Evolutionary conservation across 1,139 yeast species (phyloP).

Genomic region (Pneumocystis jirovecii): DNA sequence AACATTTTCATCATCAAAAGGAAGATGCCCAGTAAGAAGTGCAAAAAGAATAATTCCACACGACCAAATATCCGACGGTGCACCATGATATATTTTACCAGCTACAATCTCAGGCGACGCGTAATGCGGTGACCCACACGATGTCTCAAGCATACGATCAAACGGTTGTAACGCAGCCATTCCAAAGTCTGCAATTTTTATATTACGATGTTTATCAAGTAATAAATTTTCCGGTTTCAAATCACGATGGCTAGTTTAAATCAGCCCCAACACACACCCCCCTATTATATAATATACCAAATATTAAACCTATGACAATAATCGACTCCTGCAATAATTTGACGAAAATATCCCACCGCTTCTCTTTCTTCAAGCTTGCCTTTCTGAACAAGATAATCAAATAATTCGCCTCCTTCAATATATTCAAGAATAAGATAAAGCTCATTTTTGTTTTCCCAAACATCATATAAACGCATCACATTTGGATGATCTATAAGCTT

Average conservation of each 20-base stretch:
- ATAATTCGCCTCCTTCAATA: conserved; percentile 93
- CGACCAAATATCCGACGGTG: conserved; percentile 96
- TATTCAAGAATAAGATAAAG: conserved; percentile 70
- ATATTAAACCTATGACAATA: conserved; percentile 91
- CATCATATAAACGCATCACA: conserved; percentile 90
- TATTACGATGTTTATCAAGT: conserved; percentile 70
- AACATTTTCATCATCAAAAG: conserved; percentile 92
- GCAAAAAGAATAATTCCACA: conserved; percentile 95
- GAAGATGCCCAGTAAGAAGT: conserved; percentile 80
- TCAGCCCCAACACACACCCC: background rate
- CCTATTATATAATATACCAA: conserved; percentile 18
- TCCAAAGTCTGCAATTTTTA: conserved; percentile 96
- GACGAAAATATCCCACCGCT: conserved; percentile 81
- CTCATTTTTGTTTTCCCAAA: conserved; percentile 95
- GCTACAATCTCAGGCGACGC: conserved; percentile 97
- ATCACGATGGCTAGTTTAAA: conserved; percentile 59
- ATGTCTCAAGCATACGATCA: conserved; percentile 73
- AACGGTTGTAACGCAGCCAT: conserved; percentile 97
- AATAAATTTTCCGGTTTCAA: conserved; percentile 87
- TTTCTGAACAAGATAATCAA: conserved; percentile 74
- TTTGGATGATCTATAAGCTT: conserved; percentile 84
- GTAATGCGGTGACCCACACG: conserved; percentile 97
- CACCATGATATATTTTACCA: conserved; percentile 87
- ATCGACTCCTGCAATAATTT: conserved; percentile 78
- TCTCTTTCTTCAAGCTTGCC: conserved; percentile 82